A percentile compares a stretch with the other conserved stretches of the same genome.
These are phyloP conservation scores for Miamiensis avidus DNA, from an alignment of 169 alveolate species.

Conservation along the genomic window DNA sequence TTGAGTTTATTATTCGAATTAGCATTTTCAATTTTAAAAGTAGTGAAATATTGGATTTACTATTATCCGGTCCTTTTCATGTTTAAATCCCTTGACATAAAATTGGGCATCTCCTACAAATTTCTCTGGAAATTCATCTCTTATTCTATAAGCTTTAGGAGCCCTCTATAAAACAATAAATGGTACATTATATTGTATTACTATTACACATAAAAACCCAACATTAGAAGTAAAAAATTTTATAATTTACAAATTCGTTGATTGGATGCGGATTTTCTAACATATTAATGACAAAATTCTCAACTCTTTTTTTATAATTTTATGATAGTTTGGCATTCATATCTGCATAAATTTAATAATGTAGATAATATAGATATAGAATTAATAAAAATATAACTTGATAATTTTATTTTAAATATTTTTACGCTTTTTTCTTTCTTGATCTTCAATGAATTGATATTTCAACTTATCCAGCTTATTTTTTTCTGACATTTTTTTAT, in stretches of 20 bases:
- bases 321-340: slow-evolving; percentile 12
- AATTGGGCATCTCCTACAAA: slow-evolving; percentile 43
- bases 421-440: slow-evolving; percentile 12
- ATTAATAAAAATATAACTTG: not conserved
- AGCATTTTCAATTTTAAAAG: not conserved
- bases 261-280: slow-evolving; percentile 35
- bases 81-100: slow-evolving; percentile 49
- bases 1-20: not conserved
- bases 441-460: slow-evolving; percentile 16
- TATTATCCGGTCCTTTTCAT: slow-evolving; percentile 44
- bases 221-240: not conserved
- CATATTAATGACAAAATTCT: slow-evolving; percentile 43
- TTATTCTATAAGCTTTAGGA: slow-evolving; percentile 29
- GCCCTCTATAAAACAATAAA: not conserved
- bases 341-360: slow-evolving; percentile 22
- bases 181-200: too few relatives aligned
- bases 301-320: slow-evolving; percentile 47
- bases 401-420: not conserved
- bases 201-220: too few relatives aligned
- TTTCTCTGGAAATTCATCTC: slow-evolving; percentile 45
- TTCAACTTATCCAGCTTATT: slow-evolving; percentile 3
- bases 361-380: not conserved
- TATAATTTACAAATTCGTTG: slow-evolving; percentile 13
- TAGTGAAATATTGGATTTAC: not conserved
- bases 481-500: slow-evolving; percentile 6